A percentile compares a stretch with the other conserved stretches of the same genome.
Evolutionary conservation across 2,329 filamentous ascomycete species (phyloP).

Genomic region (Colletotrichum ledebouriae): DNA sequence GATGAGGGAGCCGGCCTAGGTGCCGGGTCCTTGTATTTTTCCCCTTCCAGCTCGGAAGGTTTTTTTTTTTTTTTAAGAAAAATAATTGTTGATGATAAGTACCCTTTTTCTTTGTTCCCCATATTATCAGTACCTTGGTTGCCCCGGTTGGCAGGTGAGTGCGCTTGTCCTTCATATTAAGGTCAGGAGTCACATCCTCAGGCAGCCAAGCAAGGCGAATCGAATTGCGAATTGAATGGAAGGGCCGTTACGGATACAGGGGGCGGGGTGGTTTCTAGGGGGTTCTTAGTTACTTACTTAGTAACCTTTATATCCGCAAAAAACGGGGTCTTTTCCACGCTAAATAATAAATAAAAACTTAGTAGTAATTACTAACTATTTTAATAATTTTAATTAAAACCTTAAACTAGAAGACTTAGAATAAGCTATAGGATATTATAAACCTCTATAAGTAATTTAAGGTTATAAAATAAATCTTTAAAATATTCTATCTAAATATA

Average conservation of each 20-base stretch:
- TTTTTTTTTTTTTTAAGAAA: constrained; percentile 7
- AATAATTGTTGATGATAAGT: constrained; percentile 8
- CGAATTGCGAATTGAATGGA: constrained; percentile 35
- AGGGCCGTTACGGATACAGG: constrained; percentile 42
- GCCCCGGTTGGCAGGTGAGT: constrained; percentile 31
- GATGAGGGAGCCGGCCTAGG: constrained; percentile 34
- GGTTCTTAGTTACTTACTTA: too few relatives aligned
- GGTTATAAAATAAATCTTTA: too few relatives aligned
- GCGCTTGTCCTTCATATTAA: constrained; percentile 36
- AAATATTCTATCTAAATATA: too few relatives aligned
- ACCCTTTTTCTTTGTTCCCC: constrained; percentile 23
- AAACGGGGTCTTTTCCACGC: too few relatives aligned
- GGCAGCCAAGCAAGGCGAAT: constrained; percentile 41
- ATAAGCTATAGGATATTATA: too few relatives aligned
- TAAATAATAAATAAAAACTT: too few relatives aligned
- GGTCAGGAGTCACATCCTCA: constrained; percentile 35
- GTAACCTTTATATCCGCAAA: too few relatives aligned
- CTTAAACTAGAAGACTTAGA: too few relatives aligned
- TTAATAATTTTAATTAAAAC: too few relatives aligned
- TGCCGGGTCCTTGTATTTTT: constrained; percentile 38
- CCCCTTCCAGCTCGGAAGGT: neutral
- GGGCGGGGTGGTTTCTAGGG: constrained; percentile 37
- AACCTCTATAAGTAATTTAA: too few relatives aligned
- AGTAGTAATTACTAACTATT: too few relatives aligned
- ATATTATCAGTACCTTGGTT: constrained; percentile 33